These are phyloP conservation scores for Pilasporangium apinafurcum DNA, from an alignment of 352 stramenopile genomes.

Conservation along the genomic window DNA sequence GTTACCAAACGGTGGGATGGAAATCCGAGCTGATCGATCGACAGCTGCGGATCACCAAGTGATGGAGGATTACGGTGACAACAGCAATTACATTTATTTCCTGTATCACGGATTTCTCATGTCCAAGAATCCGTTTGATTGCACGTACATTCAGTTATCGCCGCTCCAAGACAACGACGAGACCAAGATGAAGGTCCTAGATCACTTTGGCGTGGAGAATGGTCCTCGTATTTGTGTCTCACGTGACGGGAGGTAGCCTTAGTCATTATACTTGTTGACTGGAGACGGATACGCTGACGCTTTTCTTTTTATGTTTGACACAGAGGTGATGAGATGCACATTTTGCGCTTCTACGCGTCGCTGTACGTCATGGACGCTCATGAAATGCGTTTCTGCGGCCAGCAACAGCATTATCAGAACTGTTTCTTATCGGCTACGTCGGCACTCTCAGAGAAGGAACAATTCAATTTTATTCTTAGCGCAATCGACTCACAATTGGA, in stretches of 20 bases:
- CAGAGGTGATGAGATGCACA: conserved; percentile 8
- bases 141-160: conserved; percentile 41
- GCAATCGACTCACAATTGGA: conserved; percentile 12
- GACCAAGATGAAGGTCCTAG: conserved; percentile 15
- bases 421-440: conserved; percentile 22
- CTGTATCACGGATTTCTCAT: conserved; percentile 91
- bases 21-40: conserved; percentile 60
- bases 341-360: conserved; percentile 24
- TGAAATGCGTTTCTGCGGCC: conserved; percentile 13
- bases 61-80: conserved; percentile 95
- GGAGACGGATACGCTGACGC: conserved; percentile 4
- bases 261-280: no score
- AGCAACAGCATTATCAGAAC: conserved; percentile 10
- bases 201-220: conserved; percentile 25
- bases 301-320: not conserved
- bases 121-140: conserved; percentile 85
- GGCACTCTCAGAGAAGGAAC: conserved; percentile 1
- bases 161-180: conserved; percentile 6
- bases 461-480: conserved; percentile 4
- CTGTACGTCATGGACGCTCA: conserved; percentile 14
- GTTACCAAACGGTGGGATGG: conserved; percentile 25
- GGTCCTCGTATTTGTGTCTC: conserved; percentile 21
- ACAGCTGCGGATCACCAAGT: conserved; percentile 41
- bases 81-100: conserved; percentile 86
- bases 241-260: conserved; percentile 18